Evolutionary conservation across 1,284 basidiomycete genomes (phyloP), one percentile per base, ranked within the genome.

Genomic region (Austroboletus niveus): DNA sequence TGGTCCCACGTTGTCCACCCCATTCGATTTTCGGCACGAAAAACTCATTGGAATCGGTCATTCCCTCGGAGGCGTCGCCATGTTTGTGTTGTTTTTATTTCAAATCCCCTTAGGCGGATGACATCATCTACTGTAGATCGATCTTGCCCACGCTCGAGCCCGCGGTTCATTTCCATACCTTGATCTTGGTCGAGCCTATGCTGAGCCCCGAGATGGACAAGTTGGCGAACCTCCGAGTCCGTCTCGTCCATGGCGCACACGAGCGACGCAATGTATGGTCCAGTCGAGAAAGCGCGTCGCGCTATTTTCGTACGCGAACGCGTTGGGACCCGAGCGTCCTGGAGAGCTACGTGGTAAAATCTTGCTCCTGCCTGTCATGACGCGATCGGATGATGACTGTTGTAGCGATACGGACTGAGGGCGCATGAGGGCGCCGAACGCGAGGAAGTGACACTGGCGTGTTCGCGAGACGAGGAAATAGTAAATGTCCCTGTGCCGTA

Each of bases 1-100:
- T 11, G 74, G 71, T 4, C 65, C 71, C 3, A 57, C 66, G 24
- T 56, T 72, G 49, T 71, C 69, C 31, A 70, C 68, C 11, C 59
- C 62, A 8, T 66, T 79, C 29, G 71, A 82, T 52, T 84, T 84
- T 63, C 58, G 59, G 32, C 61, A 59, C 11, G 67, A 79, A 51
- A 79, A 73, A 40, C 64, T 85, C 8, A 69, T 83, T 32, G 82
- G 82, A 5, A 74, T 85, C 20, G 82, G 82, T 1, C 83, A 85
- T 63, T 84, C 82, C 1, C 65, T 85, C 29, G 82, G 83, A n/a
- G 82, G 75, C 39, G 80, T 82, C 52, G 71, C 77, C 29, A 76
- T 84, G 82, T 83, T 58, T 53, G 76, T 74, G 22, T 24, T 24
- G 22, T 39, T 38, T 38, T 38, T 7, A 11, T 8, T 38, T 17